Conservation (phyloP, 2,329 filamentous ascomycete genomes). For the Aspergillus fumigatiaffinis region DNA sequence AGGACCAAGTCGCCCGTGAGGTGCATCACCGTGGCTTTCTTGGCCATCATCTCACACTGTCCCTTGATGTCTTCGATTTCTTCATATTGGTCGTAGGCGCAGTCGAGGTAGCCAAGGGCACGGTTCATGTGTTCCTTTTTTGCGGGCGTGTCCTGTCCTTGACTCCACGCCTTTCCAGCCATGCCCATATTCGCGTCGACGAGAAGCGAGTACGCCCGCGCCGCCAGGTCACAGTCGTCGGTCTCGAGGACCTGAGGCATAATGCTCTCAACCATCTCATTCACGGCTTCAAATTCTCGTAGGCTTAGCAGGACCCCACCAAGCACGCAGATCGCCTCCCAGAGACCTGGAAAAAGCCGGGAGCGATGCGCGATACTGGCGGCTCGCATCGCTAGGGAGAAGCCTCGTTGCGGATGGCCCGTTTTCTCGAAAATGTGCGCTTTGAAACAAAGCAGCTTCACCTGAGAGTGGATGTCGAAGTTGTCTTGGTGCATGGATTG, state of each 20-base stretch:
- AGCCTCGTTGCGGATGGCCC: conserved; percentile 67
- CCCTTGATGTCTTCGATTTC: conserved; percentile 64
- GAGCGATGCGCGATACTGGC: conserved; percentile 69
- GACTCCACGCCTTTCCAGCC: conserved; percentile 50
- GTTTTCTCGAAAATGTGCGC: conserved; percentile 64
- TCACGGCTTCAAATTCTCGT: conserved; percentile 65
- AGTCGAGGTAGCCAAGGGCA: conserved; percentile 59
- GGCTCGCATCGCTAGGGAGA: conserved; percentile 72
- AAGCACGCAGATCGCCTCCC: conserved; percentile 66
- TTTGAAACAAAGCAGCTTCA: conserved; percentile 70
- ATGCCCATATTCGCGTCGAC: conserved; percentile 76
- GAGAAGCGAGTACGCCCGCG: conserved; percentile 64
- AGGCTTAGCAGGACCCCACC: conserved; percentile 66
- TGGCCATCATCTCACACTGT: conserved; percentile 75
- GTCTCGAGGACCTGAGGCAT: conserved; percentile 75
- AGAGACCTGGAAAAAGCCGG: conserved; percentile 65
- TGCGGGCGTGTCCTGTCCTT: conserved; percentile 29
- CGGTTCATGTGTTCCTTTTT: conserved; percentile 56
- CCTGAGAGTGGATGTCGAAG: conserved; percentile 63
- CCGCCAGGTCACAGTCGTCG: conserved; percentile 59
- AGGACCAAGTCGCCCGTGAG: conserved; percentile 60
- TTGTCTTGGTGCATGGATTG: conserved; percentile 51
- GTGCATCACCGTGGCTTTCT: conserved; percentile 74
- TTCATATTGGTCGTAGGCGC: conserved; percentile 61
- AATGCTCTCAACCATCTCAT: conserved; percentile 61